phyloP scores from a whole-genome alignment of 2,329 filamentous ascomycete genomes.

The Aureobasidium sp. region DNA sequence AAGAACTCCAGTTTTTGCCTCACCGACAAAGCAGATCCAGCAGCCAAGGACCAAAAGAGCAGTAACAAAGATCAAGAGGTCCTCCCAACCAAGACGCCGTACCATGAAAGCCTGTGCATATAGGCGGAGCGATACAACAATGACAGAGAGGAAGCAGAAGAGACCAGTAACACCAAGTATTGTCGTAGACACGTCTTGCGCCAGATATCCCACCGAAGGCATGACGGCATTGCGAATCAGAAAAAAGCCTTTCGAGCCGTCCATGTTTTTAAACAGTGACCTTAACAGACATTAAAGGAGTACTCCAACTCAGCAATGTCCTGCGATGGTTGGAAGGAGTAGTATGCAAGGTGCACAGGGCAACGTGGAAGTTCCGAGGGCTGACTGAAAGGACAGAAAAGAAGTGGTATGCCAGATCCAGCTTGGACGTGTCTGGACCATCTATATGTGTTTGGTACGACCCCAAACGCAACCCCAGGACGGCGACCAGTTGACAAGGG shows the following conservation, averaged over 20 bases:
- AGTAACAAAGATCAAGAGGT: background rate
- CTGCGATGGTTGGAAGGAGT: background rate
- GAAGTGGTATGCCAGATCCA: background rate
- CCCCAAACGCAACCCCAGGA: background rate
- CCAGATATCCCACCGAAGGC: background rate
- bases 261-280: background rate
- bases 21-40: constrained; percentile 3
- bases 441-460: constrained; percentile 5
- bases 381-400: background rate
- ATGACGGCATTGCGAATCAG: background rate
- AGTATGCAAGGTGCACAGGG: no score
- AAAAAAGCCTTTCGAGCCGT: background rate
- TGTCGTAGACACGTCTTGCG: background rate
- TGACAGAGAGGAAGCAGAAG: background rate
- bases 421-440: background rate
- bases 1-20: background rate
- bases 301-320: background rate
- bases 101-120: constrained; percentile 2
- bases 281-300: background rate
- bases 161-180: background rate
- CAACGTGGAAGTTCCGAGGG: background rate
- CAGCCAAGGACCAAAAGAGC: background rate
- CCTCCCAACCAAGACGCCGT: background rate
- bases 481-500: background rate
- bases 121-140: background rate